These are phyloP conservation scores for Tylopilus sp. DNA, from an alignment of 768 basidiomycete species.

Conservation along the genomic window DNA sequence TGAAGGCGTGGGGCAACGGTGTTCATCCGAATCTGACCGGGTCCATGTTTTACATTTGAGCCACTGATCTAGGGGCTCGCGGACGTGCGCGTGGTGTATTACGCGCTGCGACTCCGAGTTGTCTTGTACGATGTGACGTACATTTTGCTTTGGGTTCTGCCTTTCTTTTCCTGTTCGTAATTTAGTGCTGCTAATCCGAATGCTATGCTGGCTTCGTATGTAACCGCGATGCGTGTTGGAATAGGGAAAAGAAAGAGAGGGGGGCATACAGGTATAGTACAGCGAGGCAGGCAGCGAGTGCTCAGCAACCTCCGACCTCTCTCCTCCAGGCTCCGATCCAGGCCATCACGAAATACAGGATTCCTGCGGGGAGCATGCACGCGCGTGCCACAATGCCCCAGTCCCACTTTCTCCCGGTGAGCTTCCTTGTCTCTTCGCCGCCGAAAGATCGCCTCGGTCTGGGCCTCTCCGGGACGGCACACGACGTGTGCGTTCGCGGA, in stretches of 20 bases:
- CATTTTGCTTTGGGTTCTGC: too few species aligned
- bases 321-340: conserved; percentile 52
- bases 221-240: not conserved
- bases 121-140: not conserved
- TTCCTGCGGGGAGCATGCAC: conserved; percentile 70
- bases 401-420: conserved; percentile 68
- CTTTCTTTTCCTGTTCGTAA: not conserved
- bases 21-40: conserved; percentile 55
- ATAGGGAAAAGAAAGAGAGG: not conserved
- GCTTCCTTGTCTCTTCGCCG: conserved; percentile 19
- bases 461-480: conserved; percentile 18
- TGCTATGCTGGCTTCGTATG: not conserved
- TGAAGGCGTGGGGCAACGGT: conserved; percentile 49
- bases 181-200: not conserved
- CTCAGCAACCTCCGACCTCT: conserved; percentile 32
- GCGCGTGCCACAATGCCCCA: conserved; percentile 68
- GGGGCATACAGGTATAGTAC: not conserved
- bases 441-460: conserved; percentile 15
- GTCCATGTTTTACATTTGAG: conserved; percentile 75
- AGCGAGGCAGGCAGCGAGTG: not conserved
- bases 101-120: not conserved
- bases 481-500: conserved; percentile 4
- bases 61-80: not conserved
- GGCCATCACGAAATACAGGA: conserved; percentile 77
- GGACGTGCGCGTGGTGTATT: not conserved